Evolutionary conservation across 176 grass and related monocot genomes (phyloP), one percentile per base, ranked within the genome.

Genomic region (Musa beccarii): DNA sequence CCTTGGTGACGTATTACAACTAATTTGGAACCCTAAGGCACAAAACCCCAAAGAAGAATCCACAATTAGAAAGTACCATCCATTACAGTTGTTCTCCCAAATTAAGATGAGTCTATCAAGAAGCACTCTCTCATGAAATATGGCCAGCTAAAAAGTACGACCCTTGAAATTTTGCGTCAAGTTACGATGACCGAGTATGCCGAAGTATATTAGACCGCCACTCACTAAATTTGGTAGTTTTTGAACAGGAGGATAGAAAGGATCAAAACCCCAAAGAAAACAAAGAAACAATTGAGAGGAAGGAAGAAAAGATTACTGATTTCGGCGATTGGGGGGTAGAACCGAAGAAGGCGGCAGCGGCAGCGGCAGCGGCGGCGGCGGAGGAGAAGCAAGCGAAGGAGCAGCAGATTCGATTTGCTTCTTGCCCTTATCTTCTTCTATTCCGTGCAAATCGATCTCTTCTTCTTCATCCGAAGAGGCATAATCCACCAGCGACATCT

Each of bases 401-500:
- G 11, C 2, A 26, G 23, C 34, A 20, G 49, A 51, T 51, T 70
- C 68, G 16, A 19, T 70, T 70, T n/a, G 21, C 21, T 51, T 17
- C 19, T 66, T 11, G 13, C 16, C 73, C 29, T 57, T 26, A 24
- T 1, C 73, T 59, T 75, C 54, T 56, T 5, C 73, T 4, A 14
- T 13, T 66, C 26, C 23, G 9, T 2, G 21, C 63, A 29, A 66
- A 25, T 66, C 54, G 54, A 59, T 29, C 12, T 59, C 73, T 14
- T 73, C 54, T 17, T 69, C 66, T 52, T 64, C 59, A 1, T 61
- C 61, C 2, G 75, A 77, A 22, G 75, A 12, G 20, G 61, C 75
- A 20, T 77, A 77, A 66, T 63, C 75, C 59, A 77, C 75, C 34
- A 77, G 75, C 61, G 75, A 52, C 50, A 65, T 65, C 29, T 20